A percentile compares a stretch with the other conserved stretches of the same genome.
Evolutionary conservation across 352 stramenopile genomes (phyloP).

Genomic region (Peronospora destructor): DNA sequence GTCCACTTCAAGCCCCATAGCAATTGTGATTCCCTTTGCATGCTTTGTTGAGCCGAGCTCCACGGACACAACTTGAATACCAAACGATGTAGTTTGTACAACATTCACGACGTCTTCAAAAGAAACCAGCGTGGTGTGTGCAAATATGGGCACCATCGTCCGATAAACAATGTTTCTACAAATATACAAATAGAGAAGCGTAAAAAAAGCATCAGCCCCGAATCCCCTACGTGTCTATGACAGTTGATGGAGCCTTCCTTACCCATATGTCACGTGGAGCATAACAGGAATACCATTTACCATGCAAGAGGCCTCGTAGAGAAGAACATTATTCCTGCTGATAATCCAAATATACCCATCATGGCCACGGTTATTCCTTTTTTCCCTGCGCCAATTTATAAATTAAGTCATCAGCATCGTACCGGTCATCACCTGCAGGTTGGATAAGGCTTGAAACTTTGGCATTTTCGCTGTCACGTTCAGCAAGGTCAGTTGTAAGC

Average conservation of each 20-base stretch:
- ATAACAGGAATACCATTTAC: conserved; percentile 63
- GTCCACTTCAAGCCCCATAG: conserved; percentile 70
- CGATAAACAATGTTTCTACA: conserved; percentile 59
- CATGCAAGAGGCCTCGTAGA: conserved; percentile 76
- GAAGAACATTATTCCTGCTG: conserved; percentile 55
- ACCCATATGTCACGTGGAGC: conserved; percentile 75
- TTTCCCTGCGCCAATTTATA: background rate
- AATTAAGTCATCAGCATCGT: conserved; percentile 1
- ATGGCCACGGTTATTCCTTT: background rate
- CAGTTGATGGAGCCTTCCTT: background rate
- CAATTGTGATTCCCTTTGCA: conserved; percentile 53
- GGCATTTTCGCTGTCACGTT: conserved; percentile 33
- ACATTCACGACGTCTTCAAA: conserved; percentile 55
- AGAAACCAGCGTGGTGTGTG: conserved; percentile 51
- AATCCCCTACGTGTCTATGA: background rate
- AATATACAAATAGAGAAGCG: background rate
- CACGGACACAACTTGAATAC: conserved; percentile 57
- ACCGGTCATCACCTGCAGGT: conserved; percentile 28
- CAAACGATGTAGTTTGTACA: conserved; percentile 47
- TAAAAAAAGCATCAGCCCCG: background rate
- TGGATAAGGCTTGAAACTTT: conserved; percentile 41
- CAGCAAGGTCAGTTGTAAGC: conserved; percentile 3
- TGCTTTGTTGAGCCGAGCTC: conserved; percentile 39
- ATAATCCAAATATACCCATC: background rate
- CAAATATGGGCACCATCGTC: conserved; percentile 70